Base-by-base conservation (phyloP, 148 eudicot genomes). In the Camellia japonica region DNA sequence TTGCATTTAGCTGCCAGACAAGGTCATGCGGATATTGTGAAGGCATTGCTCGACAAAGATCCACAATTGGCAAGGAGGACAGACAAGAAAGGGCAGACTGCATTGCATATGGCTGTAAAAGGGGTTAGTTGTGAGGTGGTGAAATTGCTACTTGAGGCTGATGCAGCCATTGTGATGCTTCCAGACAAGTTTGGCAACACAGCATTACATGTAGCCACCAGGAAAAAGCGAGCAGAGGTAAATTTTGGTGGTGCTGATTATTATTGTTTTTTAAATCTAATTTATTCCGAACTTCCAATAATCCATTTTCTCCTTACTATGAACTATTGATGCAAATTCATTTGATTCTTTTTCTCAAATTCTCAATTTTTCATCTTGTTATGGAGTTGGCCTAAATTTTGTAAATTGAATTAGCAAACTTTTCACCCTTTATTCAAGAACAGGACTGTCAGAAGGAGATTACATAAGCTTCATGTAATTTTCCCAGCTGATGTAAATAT, bases 41-140 rank as follows among this genome's bases (percentile, higher is more conserved):
- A 80, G 81, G 86, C 89, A n/a, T 81, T 93, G 88, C 89, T 93
- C 20, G 84, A 87, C 4, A 88, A 83, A 78, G 92, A 93, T 79
- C 86, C 92, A 3, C 75, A 62, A 69, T 80, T 93, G 80, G 95
- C 95, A 13, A 84, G 90, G 78, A 93, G 87, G 82, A 90, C 86
- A 30, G 97, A 93, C 82, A 93, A 87, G 80, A 93, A 93, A 81
- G 90, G 92, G 20, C 97, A 93, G 82, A 93, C 97, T 62, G 92
- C 97, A 64, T 83, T 93, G 85, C 97, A 93, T 89, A 88, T 93
- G 92, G 97, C 95, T 81, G 97, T 93, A 43, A 93, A 93, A 89
- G 97, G 97, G 68, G 79, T 67, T 30, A 91, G 80, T 74, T 67
- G 84, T 81, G 97, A 91, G 76, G 97, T 90, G 68, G 97, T 93